Conservation (phyloP, 768 basidiomycete species). For the Gyrodon lividus region DNA sequence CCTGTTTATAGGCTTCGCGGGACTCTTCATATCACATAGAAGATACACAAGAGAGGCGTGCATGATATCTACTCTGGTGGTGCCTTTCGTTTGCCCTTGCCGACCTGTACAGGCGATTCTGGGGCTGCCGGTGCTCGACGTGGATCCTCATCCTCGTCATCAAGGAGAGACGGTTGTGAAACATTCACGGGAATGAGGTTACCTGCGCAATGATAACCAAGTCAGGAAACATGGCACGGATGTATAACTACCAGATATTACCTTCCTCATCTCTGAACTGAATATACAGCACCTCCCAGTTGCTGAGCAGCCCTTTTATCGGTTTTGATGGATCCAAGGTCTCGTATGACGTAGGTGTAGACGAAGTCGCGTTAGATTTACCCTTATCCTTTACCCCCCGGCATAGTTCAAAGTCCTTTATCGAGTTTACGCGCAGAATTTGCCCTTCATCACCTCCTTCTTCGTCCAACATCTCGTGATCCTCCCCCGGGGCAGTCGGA, state of each 20-base stretch:
- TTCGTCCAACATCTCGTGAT: slow-evolving; percentile 20
- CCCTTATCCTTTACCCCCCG: slow-evolving; percentile 52
- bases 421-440: slow-evolving; percentile 36
- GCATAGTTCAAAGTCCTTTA: slow-evolving; percentile 65
- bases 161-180: slow-evolving; percentile 54
- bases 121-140: slow-evolving; percentile 29
- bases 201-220: slow-evolving; percentile 38
- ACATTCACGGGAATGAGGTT: slow-evolving; percentile 58
- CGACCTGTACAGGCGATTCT: slow-evolving; percentile 20
- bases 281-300: slow-evolving; percentile 69
- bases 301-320: slow-evolving; percentile 50
- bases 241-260: slow-evolving; percentile 35
- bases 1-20: neutral
- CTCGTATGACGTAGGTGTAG: slow-evolving; percentile 41
- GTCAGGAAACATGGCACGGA: neutral
- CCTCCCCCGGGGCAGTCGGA: slow-evolving; percentile 31
- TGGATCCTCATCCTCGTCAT: slow-evolving; percentile 57
- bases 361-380: slow-evolving; percentile 34
- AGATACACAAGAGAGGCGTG: neutral
- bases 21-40: neutral
- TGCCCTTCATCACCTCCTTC: slow-evolving; percentile 5
- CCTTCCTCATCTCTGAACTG: slow-evolving; percentile 65
- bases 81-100: slow-evolving; percentile 69
- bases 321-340: slow-evolving; percentile 41
- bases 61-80: slow-evolving; percentile 24